These are phyloP conservation scores for Ceratobasidium sp. DNA, from an alignment of 1,284 basidiomycete species.

Conservation along the genomic window DNA sequence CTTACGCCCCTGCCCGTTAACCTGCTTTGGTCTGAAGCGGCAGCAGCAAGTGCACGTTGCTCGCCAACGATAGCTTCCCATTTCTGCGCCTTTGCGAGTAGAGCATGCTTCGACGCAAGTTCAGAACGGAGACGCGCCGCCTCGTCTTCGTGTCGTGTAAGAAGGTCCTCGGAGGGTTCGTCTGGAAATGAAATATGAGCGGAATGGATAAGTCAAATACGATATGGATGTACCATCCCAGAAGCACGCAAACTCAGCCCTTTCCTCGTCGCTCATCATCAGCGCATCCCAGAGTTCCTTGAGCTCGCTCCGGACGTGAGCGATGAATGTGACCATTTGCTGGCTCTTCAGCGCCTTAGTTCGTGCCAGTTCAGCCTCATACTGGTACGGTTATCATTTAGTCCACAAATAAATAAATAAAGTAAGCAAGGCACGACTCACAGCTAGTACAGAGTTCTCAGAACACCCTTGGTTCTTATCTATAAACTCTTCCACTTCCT, in stretches of 20 bases:
- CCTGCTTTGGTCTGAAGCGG: conserved; percentile 80
- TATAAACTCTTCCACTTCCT: conserved; percentile 83
- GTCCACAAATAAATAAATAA: neutral
- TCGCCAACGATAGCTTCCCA: conserved; percentile 94
- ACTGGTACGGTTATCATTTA: conserved; percentile 55
- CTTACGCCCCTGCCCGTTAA: conserved; percentile 80
- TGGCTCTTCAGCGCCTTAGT: conserved; percentile 91
- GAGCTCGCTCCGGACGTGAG: conserved; percentile 85
- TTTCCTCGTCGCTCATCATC: conserved; percentile 85
- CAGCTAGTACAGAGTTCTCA: conserved; percentile 70
- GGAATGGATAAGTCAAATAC: conserved; percentile 2
- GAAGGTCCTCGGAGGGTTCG: conserved; percentile 87
- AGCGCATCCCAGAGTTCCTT: conserved; percentile 85
- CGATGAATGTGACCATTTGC: conserved; percentile 87
- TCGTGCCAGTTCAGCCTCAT: conserved; percentile 89
- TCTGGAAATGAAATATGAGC: conserved; percentile 60
- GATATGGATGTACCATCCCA: conserved; percentile 70
- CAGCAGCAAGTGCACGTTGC: conserved; percentile 85
- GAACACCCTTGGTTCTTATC: conserved; percentile 82
- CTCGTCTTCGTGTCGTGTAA: conserved; percentile 89
- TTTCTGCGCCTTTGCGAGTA: conserved; percentile 82
- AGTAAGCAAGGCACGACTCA: conserved; percentile 43
- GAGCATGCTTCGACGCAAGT: conserved; percentile 75
- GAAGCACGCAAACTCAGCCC: conserved; percentile 81
- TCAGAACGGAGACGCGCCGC: conserved; percentile 70